Evolutionary conservation across 2,329 filamentous ascomycete species (phyloP).

Genomic region (Botrytis galanthina): DNA sequence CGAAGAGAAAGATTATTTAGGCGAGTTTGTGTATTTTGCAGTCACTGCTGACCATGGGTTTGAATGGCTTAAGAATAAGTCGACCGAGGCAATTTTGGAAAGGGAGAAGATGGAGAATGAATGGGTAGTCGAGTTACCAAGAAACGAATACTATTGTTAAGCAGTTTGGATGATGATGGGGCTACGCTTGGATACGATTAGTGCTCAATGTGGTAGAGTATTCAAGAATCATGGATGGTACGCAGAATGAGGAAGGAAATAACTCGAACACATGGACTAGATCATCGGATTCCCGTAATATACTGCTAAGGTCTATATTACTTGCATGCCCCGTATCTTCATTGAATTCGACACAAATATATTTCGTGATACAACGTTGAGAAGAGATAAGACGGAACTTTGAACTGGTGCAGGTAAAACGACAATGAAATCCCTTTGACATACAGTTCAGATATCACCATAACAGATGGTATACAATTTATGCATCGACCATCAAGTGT

Average conservation of each 20-base stretch:
- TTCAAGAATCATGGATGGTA: neutral
- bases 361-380: neutral
- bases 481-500: neutral
- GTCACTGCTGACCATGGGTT: neutral
- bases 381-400: no score
- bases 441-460: neutral
- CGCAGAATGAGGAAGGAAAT: neutral
- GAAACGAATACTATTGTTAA: neutral
- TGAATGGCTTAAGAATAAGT: neutral
- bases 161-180: neutral
- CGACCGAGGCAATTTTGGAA: neutral
- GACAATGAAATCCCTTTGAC: neutral
- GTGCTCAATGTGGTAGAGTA: neutral
- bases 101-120: neutral
- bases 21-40: neutral
- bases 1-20: neutral
- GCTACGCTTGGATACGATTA: neutral
- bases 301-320: neutral
- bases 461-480: neutral
- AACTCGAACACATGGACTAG: neutral
- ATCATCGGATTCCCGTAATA: neutral
- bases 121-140: constrained; percentile 8
- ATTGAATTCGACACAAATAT: neutral
- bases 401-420: neutral
- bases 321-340: neutral